Evolutionary conservation across 805 yeast species (phyloP), one percentile per base, ranked within the genome.

Genomic region (Wickerhamomyces chambardii): DNA sequence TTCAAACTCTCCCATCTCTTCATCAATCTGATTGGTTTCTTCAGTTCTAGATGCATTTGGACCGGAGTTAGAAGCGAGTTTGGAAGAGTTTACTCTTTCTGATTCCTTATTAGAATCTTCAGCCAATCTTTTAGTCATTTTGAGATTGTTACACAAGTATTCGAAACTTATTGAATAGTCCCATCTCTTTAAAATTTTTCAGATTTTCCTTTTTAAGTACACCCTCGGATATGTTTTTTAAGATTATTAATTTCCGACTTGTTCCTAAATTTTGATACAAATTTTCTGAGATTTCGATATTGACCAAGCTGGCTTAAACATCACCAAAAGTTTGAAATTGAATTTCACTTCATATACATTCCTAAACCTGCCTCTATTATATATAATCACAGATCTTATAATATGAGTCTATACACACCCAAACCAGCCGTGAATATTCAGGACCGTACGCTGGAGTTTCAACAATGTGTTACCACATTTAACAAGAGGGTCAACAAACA

Each of bases 381-480:
- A 19, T 19, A 19, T 8, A 19, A 6, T 6, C 22, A 19, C 22
- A 19, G 8, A 8, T 19, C 6, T 19, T 8, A 19, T 6, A 6
- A 19, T 19, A 30, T 31, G 36, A 19, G 27, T 4, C 34, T 33
- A 30, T 46, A 46, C 29, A 28, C 39, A 19, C 50, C 42, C 25
- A 38, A 38, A 32, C 43, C 37, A 8, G 17, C 37, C 14, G 35
- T 47, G 49, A 51, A 58, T 36, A 58, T 66, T 33, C 90, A 83
- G 53, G 94, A 90, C 60, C 69, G 98, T 46, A 90, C 97, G 8
- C 68, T 75, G 42, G 97, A 90, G 66, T 90, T 90, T 64, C 90
- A 87, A 46, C 89, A 87, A 51, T 86, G 95, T 53, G 96, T 90
- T 22, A 61, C 76, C 31, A 75, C 89, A 3, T 79, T 80, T 56